phyloP scores from a whole-genome alignment of 108 stramenopile genomes.

The Nannochloropsis oceanica region DNA sequence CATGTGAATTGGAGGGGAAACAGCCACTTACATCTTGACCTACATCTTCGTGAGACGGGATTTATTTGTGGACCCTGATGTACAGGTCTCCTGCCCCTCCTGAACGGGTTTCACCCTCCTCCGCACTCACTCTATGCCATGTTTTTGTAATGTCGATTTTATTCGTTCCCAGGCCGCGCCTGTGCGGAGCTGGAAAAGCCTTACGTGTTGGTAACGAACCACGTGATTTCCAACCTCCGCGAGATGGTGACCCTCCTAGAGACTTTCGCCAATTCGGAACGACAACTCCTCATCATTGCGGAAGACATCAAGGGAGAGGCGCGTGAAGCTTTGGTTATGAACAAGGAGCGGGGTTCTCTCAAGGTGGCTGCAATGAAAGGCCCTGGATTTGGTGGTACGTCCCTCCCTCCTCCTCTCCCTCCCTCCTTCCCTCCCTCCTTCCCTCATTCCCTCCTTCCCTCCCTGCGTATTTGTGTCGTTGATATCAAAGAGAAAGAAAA shows the following conservation, averaged over 20 bases:
- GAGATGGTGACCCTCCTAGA: slow-evolving; percentile 86
- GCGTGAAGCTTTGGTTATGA: slow-evolving; percentile 83
- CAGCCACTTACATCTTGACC: too few species aligned
- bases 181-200: slow-evolving; percentile 50
- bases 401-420: neutral
- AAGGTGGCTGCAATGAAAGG: slow-evolving; percentile 88
- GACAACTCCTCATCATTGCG: slow-evolving; percentile 78
- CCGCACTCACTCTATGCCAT: too few species aligned
- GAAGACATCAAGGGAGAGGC: slow-evolving; percentile 95
- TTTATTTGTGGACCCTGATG: too few species aligned
- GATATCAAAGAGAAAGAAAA: too few species aligned
- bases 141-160: neutral
- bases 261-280: slow-evolving; percentile 83
- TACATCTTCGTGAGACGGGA: too few species aligned
- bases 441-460: neutral
- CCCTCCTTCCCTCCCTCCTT: neutral
- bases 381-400: slow-evolving; percentile 79
- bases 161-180: slow-evolving; percentile 65
- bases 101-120: too few species aligned
- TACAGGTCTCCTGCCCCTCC: too few species aligned
- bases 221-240: slow-evolving; percentile 79
- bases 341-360: slow-evolving; percentile 92
- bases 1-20: neutral
- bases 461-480: neutral
- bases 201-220: slow-evolving; percentile 70